Conservation (phyloP, 192 early-diverging fungal species). For the Paraglomus brasilianum region DNA sequence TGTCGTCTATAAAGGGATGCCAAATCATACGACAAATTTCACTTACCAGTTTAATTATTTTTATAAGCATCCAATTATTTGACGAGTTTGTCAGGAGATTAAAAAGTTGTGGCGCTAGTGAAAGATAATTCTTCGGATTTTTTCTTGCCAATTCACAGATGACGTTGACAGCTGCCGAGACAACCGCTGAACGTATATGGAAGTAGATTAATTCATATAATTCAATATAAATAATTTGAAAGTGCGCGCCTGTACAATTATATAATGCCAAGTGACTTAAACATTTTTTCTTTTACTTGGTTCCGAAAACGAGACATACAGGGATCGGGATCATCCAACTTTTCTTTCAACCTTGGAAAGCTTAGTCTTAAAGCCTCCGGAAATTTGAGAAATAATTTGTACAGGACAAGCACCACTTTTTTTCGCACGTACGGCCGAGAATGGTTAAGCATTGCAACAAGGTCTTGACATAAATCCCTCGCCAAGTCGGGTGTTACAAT, state of each 20-base stretch:
- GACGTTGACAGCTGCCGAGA: conserved; percentile 90
- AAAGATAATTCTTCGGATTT: conserved; percentile 92
- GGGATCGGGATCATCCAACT: conserved; percentile 88
- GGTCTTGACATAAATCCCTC: conserved; percentile 81
- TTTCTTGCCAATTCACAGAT: conserved; percentile 93
- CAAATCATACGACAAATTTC: conserved; percentile 20
- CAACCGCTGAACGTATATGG: conserved; percentile 65
- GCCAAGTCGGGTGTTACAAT: conserved; percentile 92
- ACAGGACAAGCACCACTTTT: conserved; percentile 83
- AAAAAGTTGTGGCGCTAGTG: conserved; percentile 93
- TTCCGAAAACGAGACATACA: conserved; percentile 47
- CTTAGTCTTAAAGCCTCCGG: conserved; percentile 83
- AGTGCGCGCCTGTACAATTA: no score
- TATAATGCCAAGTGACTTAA: no score
- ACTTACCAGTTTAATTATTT: conserved; percentile 92
- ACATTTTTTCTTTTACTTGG: not conserved
- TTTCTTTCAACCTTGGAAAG: conserved; percentile 82
- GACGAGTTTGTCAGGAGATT: conserved; percentile 82
- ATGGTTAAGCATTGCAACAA: conserved; percentile 85
- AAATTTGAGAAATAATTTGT: conserved; percentile 86
- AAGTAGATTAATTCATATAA: conserved; percentile 18
- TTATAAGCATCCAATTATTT: conserved; percentile 99
- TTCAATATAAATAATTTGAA: conserved; percentile 17
- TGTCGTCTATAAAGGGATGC: not conserved
- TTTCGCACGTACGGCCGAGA: conserved; percentile 93